These are phyloP conservation scores for Fusarium paranaense DNA, from an alignment of 2,329 filamentous ascomycete species.

Conservation along the genomic window DNA sequence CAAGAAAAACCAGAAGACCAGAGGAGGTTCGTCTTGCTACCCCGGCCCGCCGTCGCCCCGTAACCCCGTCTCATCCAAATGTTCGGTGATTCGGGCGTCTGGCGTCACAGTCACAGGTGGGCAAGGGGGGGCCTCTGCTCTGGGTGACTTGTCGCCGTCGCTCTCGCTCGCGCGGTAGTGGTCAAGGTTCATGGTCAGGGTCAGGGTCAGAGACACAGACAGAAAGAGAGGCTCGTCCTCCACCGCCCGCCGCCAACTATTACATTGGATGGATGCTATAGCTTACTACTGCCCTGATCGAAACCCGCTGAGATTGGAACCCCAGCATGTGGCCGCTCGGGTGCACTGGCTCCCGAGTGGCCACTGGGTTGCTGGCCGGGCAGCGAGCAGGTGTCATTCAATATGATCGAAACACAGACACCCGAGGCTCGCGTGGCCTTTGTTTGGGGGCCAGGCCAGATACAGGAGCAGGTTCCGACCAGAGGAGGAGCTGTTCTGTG, in stretches of 20 bases:
- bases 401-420: slow-evolving; percentile 33
- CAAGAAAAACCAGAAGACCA: not conserved
- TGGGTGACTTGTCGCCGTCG: not conserved
- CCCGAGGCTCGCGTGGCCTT: slow-evolving; percentile 38
- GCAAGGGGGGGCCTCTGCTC: slow-evolving; percentile 33
- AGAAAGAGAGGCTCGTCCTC: slow-evolving; percentile 22
- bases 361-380: slow-evolving; percentile 23
- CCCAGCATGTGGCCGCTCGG: slow-evolving; percentile 2
- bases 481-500: not conserved
- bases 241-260: slow-evolving; percentile 37
- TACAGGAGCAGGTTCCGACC: not conserved
- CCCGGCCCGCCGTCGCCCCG: slow-evolving; percentile 26
- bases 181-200: not conserved
- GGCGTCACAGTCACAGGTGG: slow-evolving; percentile 40
- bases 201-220: slow-evolving; percentile 3
- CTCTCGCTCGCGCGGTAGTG: not conserved
- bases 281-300: not conserved
- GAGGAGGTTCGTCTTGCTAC: not conserved
- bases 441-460: slow-evolving; percentile 27
- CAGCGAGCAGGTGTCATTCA: slow-evolving; percentile 27
- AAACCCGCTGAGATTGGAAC: not conserved
- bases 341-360: slow-evolving; percentile 32
- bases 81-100: slow-evolving; percentile 41
- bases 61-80: slow-evolving; percentile 35
- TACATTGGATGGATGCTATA: not conserved